A percentile compares a stretch with the other conserved stretches of the same genome.
phyloP scores from a whole-genome alignment of 2,329 filamentous ascomycete species.

The Pyrenophora teres region DNA sequence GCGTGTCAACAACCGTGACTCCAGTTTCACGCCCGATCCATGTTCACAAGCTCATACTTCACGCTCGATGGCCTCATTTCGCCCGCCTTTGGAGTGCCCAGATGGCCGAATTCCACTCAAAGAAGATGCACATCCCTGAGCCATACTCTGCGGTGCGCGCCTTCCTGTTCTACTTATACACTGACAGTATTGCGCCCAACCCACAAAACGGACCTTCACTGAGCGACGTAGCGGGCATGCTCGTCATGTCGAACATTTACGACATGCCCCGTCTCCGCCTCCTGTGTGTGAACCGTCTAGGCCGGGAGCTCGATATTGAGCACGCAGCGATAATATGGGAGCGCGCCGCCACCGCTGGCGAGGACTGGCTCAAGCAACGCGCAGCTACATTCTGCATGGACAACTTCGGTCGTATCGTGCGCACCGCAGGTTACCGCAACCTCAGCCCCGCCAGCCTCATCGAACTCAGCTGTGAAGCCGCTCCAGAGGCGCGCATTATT shows the following conservation, averaged over 20 bases:
- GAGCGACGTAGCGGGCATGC: constrained; percentile 85
- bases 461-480: constrained; percentile 90
- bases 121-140: constrained; percentile 97
- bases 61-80: constrained; percentile 97
- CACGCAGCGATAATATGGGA: constrained; percentile 97
- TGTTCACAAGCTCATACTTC: constrained; percentile 91
- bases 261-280: constrained; percentile 92
- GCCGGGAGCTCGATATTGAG: constrained; percentile 89
- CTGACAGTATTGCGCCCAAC: constrained; percentile 73
- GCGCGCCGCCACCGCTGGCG: constrained; percentile 83
- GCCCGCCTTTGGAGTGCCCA: constrained; percentile 87
- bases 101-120: constrained; percentile 97
- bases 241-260: constrained; percentile 98
- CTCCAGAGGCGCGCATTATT: constrained; percentile 88
- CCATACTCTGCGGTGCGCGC: constrained; percentile 92
- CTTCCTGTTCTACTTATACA: constrained; percentile 96
- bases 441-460: constrained; percentile 80
- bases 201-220: constrained; percentile 61
- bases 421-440: constrained; percentile 82
- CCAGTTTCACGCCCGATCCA: constrained; percentile 78
- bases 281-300: constrained; percentile 86
- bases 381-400: constrained; percentile 87
- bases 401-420: constrained; percentile 92
- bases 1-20: constrained; percentile 39
- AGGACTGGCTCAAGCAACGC: constrained; percentile 90